Evolutionary conservation across 148 eudicot species (phyloP).

Genomic region (Mesembryanthemum crystallinum): DNA sequence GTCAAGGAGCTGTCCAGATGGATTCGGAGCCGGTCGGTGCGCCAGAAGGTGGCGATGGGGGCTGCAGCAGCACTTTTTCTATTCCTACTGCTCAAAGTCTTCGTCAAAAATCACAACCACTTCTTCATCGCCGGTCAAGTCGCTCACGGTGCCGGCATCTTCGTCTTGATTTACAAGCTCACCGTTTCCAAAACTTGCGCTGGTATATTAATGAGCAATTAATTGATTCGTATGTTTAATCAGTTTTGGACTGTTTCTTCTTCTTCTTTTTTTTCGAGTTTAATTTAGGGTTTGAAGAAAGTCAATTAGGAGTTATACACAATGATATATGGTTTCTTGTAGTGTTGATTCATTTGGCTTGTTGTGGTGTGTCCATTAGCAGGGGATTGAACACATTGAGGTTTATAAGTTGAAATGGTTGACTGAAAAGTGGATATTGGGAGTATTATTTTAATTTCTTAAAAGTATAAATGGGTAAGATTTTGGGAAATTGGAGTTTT

Average conservation of each 20-base stretch:
- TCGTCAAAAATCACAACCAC: constrained; percentile 36
- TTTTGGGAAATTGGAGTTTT: too few species aligned
- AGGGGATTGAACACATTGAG: too few species aligned
- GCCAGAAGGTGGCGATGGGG: constrained; percentile 50
- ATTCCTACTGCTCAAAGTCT: constrained; percentile 43
- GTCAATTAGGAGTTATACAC: too few species aligned
- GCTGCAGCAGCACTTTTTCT: constrained; percentile 27
- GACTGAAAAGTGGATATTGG: background rate
- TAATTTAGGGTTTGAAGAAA: too few species aligned
- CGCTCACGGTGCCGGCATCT: constrained; percentile 55
- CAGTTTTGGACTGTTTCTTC: too few species aligned
- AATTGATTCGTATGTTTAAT: too few species aligned
- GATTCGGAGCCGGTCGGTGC: constrained; percentile 55
- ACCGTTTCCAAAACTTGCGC: constrained; percentile 65
- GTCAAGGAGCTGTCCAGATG: constrained; percentile 53
- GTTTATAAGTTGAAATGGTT: background rate
- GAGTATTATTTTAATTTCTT: background rate
- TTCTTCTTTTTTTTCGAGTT: too few species aligned
- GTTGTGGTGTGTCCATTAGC: too few species aligned
- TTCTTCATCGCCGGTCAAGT: constrained; percentile 60
- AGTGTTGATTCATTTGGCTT: too few species aligned
- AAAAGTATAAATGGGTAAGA: too few species aligned
- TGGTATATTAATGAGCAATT: constrained; percentile 29
- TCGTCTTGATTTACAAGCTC: constrained; percentile 71
- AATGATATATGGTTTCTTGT: too few species aligned